phyloP scores from a whole-genome alignment of 2,329 filamentous ascomycete genomes.

The Podosphaera xanthii region DNA sequence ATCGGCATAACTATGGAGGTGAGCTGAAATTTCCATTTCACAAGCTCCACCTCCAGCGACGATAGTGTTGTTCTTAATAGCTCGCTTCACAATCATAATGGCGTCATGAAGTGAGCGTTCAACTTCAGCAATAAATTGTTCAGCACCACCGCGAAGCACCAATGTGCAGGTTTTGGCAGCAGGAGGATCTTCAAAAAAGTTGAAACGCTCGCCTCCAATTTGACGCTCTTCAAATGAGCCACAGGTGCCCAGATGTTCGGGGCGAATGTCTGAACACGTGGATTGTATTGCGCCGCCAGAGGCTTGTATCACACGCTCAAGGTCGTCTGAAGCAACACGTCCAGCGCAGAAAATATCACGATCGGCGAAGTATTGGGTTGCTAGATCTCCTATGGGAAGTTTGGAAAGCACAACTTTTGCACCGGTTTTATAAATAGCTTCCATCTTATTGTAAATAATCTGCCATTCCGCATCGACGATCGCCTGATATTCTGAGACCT shows the following conservation, averaged over 20 bases:
- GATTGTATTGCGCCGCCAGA: slow-evolving; percentile 84
- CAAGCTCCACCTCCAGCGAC: slow-evolving; percentile 84
- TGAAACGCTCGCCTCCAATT: slow-evolving; percentile 92
- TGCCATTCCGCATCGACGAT: slow-evolving; percentile 99
- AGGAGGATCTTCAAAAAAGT: slow-evolving; percentile 93
- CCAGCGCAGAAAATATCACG: slow-evolving; percentile 96
- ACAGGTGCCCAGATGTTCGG: slow-evolving; percentile 77
- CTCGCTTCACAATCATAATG: slow-evolving; percentile 99
- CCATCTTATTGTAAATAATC: slow-evolving; percentile 98
- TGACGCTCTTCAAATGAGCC: slow-evolving; percentile 84
- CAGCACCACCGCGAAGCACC: slow-evolving; percentile 80
- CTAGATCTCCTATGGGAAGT: slow-evolving; percentile 87
- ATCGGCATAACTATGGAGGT: slow-evolving; percentile 81
- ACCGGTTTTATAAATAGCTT: slow-evolving; percentile 78
- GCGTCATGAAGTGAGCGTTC: slow-evolving; percentile 95
- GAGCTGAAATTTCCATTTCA: slow-evolving; percentile 93
- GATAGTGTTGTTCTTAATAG: slow-evolving; percentile 82
- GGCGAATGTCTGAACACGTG: slow-evolving; percentile 83
- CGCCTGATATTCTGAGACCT: slow-evolving; percentile 96
- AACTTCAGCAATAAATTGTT: slow-evolving; percentile 98
- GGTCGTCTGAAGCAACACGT: slow-evolving; percentile 71
- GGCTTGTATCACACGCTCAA: slow-evolving; percentile 89
- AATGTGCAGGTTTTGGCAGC: slow-evolving; percentile 92
- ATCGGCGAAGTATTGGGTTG: slow-evolving; percentile 95
- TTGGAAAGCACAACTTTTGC: slow-evolving; percentile 96